These are phyloP conservation scores for Fraxinus nigra DNA, from an alignment of 305 asterid genomes.

Conservation along the genomic window DNA sequence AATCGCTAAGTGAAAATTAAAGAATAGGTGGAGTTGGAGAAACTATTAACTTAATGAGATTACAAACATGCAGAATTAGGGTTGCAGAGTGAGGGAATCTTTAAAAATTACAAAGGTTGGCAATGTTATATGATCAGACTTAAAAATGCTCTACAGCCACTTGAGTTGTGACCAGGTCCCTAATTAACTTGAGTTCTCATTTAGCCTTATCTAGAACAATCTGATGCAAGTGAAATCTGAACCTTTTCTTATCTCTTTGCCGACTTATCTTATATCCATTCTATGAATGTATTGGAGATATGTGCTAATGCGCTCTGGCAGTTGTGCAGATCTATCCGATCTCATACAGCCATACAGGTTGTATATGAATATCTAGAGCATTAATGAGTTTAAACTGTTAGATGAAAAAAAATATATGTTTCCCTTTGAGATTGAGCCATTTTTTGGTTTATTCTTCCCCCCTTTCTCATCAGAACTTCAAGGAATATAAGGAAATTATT, in stretches of 20 bases:
- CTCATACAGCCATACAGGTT: conserved; percentile 1
- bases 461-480: neutral
- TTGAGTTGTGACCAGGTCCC: conserved; percentile 2
- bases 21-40: neutral
- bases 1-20: neutral
- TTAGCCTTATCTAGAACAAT: neutral
- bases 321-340: neutral
- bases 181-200: neutral
- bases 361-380: neutral
- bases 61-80: neutral
- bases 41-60: neutral
- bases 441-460: neutral
- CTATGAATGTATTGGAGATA: conserved; percentile 6
- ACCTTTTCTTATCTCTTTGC: neutral
- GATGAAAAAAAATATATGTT: neutral
- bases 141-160: neutral
- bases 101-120: neutral
- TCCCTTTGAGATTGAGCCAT: conserved; percentile 3
- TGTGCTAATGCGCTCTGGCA: neutral
- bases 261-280: neutral
- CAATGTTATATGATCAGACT: neutral
- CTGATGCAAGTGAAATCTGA: conserved; percentile 1
- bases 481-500: neutral
- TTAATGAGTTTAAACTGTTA: conserved; percentile 7
- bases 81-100: neutral